Evolutionary conservation across 2,329 filamentous ascomycete species (phyloP).

Genomic region (Pyrenochaeta sp.): DNA sequence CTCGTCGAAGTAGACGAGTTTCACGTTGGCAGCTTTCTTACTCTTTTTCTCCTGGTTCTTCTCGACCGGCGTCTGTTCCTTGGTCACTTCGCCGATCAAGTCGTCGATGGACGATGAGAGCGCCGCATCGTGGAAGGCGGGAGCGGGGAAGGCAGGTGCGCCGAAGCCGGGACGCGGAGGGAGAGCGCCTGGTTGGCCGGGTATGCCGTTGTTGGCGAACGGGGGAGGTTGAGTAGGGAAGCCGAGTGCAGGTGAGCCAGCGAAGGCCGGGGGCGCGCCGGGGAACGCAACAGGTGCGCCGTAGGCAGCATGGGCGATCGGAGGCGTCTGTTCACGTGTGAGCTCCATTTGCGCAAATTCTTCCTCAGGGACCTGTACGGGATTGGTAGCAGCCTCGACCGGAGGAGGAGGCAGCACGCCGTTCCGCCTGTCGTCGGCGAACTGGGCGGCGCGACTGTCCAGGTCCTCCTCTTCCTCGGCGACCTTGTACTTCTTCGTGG

Average conservation of each 20-base stretch:
- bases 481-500: constrained; percentile 70
- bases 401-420: constrained; percentile 40
- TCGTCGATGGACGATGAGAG: constrained; percentile 58
- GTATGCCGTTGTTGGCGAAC: constrained; percentile 45
- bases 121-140: constrained; percentile 19
- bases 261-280: constrained; percentile 31
- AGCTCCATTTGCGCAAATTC: constrained; percentile 4
- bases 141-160: constrained; percentile 24
- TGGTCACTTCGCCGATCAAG: constrained; percentile 58
- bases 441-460: constrained; percentile 75
- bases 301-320: constrained; percentile 27
- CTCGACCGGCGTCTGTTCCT: constrained; percentile 49
- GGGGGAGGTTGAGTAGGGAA: constrained; percentile 19
- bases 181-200: constrained; percentile 31
- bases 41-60: constrained; percentile 68
- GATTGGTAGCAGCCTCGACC: constrained; percentile 44
- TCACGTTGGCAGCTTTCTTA: no score
- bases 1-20: constrained; percentile 83
- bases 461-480: constrained; percentile 77
- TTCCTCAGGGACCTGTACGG: constrained; percentile 11
- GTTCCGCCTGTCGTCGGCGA: constrained; percentile 48
- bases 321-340: constrained; percentile 26
- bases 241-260: constrained; percentile 20
- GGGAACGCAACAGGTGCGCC: constrained; percentile 22
- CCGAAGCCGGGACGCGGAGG: constrained; percentile 50